Evolutionary conservation across 1,139 yeast species (phyloP), one percentile per base, ranked within the genome.

Genomic region (Geotrichum cucujoidarum): DNA sequence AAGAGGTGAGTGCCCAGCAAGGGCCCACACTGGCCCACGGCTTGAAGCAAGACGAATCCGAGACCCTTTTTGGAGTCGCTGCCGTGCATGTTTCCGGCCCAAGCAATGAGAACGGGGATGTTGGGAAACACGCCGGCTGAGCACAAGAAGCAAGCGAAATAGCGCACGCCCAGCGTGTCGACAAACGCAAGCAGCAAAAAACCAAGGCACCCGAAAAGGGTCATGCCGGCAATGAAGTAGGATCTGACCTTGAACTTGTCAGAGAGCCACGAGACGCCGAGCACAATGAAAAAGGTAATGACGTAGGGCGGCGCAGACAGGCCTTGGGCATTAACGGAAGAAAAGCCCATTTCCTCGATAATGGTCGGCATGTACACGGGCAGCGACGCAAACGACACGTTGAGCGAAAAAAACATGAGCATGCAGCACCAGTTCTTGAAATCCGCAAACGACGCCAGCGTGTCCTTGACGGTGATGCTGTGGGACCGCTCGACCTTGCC

Each of bases 21-120:
- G n/a, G 61, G 58, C 13, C 59, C 59, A 38, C 59, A 55, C 45
- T 58, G 60, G 34, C 60, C 60, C 30, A 53, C 55, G n/a, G 51
- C 41, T 38, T 55, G 53, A 13, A 57, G 47, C 48, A 57, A 35
- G 13, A 55, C 56, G 39, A 53, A 50, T 4, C 57, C 60, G 18
- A 57, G 45, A 17, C 57, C 56, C 36, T 51, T 53, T 6, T 50
- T 41, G 18, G 53, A 40, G 37, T 57, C 57, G 17, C 53, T 44
- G 11, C 57, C 53, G 24, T 57, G 59, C 43, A 54, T 49, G 50
- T 58, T 58, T 35, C 55, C 55, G 25, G 51, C 40, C 61, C 61
- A 58, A 13, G 56, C 46, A 14, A 57, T 48, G 14, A 57, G 50
- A 27, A 55, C 14, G 4, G 57, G 50, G 16, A 57, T 52, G 18